Conservation (phyloP, 192 early-diverging fungal genomes). For the Dispira simplex region DNA sequence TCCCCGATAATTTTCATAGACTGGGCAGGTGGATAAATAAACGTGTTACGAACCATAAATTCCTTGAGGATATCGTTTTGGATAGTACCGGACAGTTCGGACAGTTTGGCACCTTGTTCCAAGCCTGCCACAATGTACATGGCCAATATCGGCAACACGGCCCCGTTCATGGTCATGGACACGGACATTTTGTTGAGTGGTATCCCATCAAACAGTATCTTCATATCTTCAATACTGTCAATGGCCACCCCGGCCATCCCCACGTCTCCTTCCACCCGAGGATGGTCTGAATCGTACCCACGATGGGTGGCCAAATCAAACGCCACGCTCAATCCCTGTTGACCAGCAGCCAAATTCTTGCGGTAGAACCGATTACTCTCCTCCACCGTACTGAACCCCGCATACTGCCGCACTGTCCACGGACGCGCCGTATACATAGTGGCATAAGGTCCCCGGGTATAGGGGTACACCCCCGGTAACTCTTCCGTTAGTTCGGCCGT, state of each 20-base stretch:
- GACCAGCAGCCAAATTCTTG: conserved; percentile 73
- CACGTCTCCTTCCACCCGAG: conserved; percentile 77
- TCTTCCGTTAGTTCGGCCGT: conserved; percentile 40
- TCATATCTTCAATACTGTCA: conserved; percentile 87
- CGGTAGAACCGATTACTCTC: conserved; percentile 81
- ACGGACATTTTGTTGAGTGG: conserved; percentile 83
- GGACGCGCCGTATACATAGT: conserved; percentile 74
- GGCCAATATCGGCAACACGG: conserved; percentile 75
- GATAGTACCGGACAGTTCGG: conserved; percentile 73
- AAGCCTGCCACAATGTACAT: conserved; percentile 81
- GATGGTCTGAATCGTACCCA: conserved; percentile 83
- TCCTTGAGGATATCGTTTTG: conserved; percentile 91
- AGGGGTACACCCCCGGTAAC: conserved; percentile 72
- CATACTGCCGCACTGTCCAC: conserved; percentile 85
- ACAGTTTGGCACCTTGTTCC: conserved; percentile 70
- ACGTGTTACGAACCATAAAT: conserved; percentile 90
- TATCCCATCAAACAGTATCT: conserved; percentile 78
- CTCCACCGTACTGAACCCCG: conserved; percentile 86
- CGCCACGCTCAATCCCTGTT: conserved; percentile 76
- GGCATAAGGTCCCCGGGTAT: conserved; percentile 69
- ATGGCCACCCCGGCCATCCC: conserved; percentile 92
- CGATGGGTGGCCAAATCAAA: conserved; percentile 85
- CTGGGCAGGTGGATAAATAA: conserved; percentile 83
- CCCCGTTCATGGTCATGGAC: conserved; percentile 94
- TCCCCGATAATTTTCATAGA: conserved; percentile 85